Evolutionary conservation across 306 rosid genomes (phyloP).

Genomic region (Vicia sativa): DNA sequence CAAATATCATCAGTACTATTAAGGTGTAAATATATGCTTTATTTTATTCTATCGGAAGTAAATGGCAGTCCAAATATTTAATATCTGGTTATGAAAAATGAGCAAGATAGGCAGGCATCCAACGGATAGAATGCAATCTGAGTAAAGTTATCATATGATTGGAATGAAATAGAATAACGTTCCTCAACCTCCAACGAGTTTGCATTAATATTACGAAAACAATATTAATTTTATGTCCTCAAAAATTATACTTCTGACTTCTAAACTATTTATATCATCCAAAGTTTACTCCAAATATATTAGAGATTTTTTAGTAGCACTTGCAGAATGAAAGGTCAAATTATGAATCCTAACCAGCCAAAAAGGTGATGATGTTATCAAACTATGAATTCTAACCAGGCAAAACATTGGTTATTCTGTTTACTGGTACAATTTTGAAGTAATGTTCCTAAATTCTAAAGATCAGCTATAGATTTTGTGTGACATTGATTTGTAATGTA

Average conservation of each 20-base stretch:
- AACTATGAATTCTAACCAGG: constrained; percentile 9
- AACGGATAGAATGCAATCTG: background rate
- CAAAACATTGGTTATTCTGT: constrained; percentile 16
- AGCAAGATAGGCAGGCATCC: background rate
- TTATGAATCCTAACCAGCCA: constrained; percentile 12
- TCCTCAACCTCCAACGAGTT: background rate
- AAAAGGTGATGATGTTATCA: constrained; percentile 18
- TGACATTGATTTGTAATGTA: constrained; percentile 37
- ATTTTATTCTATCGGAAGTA: background rate
- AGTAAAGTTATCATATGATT: background rate
- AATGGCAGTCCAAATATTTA: background rate
- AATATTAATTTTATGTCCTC: background rate
- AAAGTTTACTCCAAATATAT: background rate
- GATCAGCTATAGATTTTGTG: constrained; percentile 20
- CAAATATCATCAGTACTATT: no score
- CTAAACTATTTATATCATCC: background rate
- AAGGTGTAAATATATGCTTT: no score
- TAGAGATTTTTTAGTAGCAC: background rate
- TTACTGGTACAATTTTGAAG: constrained; percentile 35
- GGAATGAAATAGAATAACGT: background rate
- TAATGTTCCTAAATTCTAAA: constrained; percentile 22
- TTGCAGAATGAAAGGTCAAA: background rate
- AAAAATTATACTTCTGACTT: background rate
- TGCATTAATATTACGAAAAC: background rate
- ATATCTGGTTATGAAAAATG: background rate